Evolutionary conservation across 306 rosid genomes (phyloP).

Genomic region (Parietaria judaica): DNA sequence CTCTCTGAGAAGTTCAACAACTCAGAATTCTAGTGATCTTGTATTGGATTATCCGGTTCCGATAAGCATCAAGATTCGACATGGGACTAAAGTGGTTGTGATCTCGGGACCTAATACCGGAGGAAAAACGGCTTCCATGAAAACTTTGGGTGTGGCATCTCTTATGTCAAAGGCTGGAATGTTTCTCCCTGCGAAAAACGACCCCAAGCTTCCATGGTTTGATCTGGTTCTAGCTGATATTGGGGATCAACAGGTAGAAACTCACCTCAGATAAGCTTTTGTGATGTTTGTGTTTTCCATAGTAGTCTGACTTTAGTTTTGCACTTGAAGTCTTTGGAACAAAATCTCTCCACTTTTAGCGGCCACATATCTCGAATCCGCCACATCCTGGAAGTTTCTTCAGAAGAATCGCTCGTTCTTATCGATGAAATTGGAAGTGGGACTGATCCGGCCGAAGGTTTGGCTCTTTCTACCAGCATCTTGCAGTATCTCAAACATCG

Average conservation of each 20-base stretch:
- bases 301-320: constrained; percentile 41
- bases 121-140: constrained; percentile 96
- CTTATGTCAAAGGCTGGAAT: constrained; percentile 98
- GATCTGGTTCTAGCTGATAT: constrained; percentile 84
- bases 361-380: constrained; percentile 76
- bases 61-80: constrained; percentile 67
- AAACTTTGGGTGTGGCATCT: constrained; percentile 77
- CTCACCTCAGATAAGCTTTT: constrained; percentile 24
- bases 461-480: constrained; percentile 88
- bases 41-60: constrained; percentile 66
- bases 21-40: constrained; percentile 22
- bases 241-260: constrained; percentile 92
- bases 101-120: constrained; percentile 98
- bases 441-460: constrained; percentile 98
- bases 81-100: constrained; percentile 75
- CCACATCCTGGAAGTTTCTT: constrained; percentile 62
- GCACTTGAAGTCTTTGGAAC: constrained; percentile 80
- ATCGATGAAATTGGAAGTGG: constrained; percentile 94
- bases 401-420: constrained; percentile 75
- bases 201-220: constrained; percentile 90
- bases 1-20: constrained; percentile 34
- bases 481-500: constrained; percentile 68
- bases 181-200: constrained; percentile 75
- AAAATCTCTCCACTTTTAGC: constrained; percentile 95
- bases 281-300: constrained; percentile 25